These are phyloP conservation scores for Moricandia arvensis DNA, from an alignment of 345 rosid genomes.

Conservation along the genomic window DNA sequence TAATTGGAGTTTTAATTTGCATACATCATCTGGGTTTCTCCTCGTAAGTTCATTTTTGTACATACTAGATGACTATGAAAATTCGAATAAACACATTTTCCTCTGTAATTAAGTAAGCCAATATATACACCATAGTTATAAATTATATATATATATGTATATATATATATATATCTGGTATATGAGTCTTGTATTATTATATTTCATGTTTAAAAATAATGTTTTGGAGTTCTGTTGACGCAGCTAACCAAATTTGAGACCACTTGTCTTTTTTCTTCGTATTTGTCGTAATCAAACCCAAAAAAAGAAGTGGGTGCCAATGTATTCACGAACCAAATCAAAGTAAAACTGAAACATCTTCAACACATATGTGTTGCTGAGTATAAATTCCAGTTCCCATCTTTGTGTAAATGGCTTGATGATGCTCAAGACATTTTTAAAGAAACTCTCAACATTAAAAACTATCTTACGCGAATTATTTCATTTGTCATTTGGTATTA, in stretches of 20 bases:
- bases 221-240: background rate
- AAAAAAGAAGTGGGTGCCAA: background rate
- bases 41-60: constrained; percentile 25
- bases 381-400: background rate
- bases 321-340: background rate
- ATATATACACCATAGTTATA: background rate
- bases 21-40: constrained; percentile 16
- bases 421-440: background rate
- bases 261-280: background rate
- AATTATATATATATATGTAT: too few relatives aligned
- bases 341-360: background rate
- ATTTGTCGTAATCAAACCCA: background rate
- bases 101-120: background rate
- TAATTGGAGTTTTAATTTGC: constrained; percentile 5
- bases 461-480: too few relatives aligned
- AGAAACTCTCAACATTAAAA: background rate
- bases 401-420: background rate
- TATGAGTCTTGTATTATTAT: background rate
- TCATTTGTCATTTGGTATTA: too few relatives aligned
- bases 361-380: background rate
- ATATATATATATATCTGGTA: background rate
- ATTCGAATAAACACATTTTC: background rate
- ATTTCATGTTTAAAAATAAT: background rate
- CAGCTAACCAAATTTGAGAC: background rate
- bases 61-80: constrained; percentile 2